A percentile compares a stretch with the other conserved stretches of the same genome.
Evolutionary conservation across 306 rosid species (phyloP).

Genomic region (Cicer pinnatifidum): DNA sequence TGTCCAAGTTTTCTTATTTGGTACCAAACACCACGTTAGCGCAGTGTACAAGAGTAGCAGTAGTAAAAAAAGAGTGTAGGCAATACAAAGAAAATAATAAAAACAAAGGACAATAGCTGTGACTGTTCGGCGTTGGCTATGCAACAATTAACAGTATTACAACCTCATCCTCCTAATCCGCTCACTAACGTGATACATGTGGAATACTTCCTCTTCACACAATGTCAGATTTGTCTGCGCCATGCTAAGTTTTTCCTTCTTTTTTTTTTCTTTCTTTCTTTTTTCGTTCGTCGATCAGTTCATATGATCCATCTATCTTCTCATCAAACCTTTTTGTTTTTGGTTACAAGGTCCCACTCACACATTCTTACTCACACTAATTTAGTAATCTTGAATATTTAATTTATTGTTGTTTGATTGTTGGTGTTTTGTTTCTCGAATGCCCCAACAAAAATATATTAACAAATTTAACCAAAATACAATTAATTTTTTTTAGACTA

Average conservation of each 20-base stretch:
- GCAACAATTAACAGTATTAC: not conserved
- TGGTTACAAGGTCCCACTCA: not conserved
- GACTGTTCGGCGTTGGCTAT: not conserved
- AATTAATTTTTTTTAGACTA: too few species aligned
- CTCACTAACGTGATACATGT: not conserved
- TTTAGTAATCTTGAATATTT: not conserved
- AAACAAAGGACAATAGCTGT: constrained; percentile 16
- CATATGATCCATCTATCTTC: constrained; percentile 6
- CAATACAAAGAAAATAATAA: not conserved
- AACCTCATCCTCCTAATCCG: constrained; percentile 2
- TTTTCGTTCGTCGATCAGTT: not conserved
- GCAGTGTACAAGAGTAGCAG: not conserved
- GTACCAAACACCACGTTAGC: constrained; percentile 27
- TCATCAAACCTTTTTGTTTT: not conserved
- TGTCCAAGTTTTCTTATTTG: not conserved
- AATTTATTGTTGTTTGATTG: not conserved
- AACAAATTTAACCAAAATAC: too few species aligned
- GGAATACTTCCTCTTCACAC: constrained; percentile 50
- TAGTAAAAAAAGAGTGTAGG: not conserved
- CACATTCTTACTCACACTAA: not conserved
- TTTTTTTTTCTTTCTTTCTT: not conserved
- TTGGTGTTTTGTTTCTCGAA: too few species aligned
- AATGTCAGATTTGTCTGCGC: constrained; percentile 43
- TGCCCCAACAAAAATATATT: too few species aligned
- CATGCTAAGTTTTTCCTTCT: not conserved